A percentile compares a stretch with the other conserved stretches of the same genome.
These are phyloP conservation scores for Pseudogymnoascus sp. DNA, from an alignment of 2,329 filamentous ascomycete species.

Conservation along the genomic window DNA sequence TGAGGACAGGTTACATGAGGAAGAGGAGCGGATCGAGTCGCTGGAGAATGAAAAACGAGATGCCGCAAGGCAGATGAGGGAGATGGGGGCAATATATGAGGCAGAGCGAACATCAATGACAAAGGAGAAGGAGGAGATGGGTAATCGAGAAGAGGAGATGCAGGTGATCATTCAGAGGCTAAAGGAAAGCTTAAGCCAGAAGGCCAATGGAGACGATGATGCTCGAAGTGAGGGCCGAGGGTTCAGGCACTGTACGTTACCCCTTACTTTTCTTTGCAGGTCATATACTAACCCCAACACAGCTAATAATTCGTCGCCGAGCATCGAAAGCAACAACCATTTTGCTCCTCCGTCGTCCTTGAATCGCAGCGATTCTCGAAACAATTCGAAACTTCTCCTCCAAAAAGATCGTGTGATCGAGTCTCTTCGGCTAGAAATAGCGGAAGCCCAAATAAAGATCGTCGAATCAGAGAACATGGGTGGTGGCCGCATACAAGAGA, in stretches of 20 bases:
- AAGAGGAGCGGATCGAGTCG: slow-evolving; percentile 73
- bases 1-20: slow-evolving; percentile 82
- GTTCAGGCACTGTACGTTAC: slow-evolving; percentile 49
- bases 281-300: slow-evolving; percentile 15
- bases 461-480: slow-evolving; percentile 91
- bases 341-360: slow-evolving; percentile 83
- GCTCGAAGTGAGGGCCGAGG: slow-evolving; percentile 43
- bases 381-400: slow-evolving; percentile 80
- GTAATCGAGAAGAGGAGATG: slow-evolving; percentile 80
- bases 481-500: slow-evolving; percentile 76
- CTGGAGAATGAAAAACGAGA: slow-evolving; percentile 83
- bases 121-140: slow-evolving; percentile 86
- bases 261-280: background rate
- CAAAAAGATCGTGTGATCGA: slow-evolving; percentile 98
- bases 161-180: slow-evolving; percentile 82
- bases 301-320: slow-evolving; percentile 53
- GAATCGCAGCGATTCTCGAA: slow-evolving; percentile 80
- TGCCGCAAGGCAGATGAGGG: slow-evolving; percentile 71
- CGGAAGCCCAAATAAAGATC: slow-evolving; percentile 90
- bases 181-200: slow-evolving; percentile 80
- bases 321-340: slow-evolving; percentile 59
- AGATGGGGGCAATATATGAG: slow-evolving; percentile 90
- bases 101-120: slow-evolving; percentile 78
- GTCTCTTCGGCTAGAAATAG: slow-evolving; percentile 81
- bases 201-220: slow-evolving; percentile 47